phyloP scores from a whole-genome alignment of 768 basidiomycete genomes.

The Hygrocybe punicea region DNA sequence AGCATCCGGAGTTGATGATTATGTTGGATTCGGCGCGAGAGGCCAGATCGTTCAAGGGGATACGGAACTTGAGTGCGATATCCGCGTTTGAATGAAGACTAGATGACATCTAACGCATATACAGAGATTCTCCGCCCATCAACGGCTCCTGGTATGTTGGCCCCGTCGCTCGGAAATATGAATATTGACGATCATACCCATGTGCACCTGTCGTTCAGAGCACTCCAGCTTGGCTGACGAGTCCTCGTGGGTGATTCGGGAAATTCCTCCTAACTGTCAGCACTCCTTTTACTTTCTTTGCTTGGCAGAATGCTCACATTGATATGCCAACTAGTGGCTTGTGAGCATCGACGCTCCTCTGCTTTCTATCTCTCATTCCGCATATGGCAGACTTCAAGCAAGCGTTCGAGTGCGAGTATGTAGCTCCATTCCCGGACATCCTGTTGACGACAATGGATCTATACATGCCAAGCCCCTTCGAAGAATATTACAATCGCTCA shows the following conservation, averaged over 20 bases:
- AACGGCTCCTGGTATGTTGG: no score
- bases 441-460: slow-evolving; percentile 6
- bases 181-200: no score
- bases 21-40: no score
- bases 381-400: not conserved
- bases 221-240: no score
- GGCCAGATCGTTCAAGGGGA: not conserved
- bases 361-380: slow-evolving; percentile 1
- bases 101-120: not conserved
- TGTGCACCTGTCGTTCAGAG: no score
- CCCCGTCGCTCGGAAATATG: no score
- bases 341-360: no score
- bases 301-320: no score
- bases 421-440: slow-evolving; percentile 2
- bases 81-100: not conserved
- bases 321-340: no score
- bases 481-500: slow-evolving; percentile 3
- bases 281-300: no score
- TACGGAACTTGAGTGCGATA: not conserved
- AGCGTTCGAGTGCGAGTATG: slow-evolving; percentile 1
- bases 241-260: no score
- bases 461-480: not conserved
- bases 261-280: no score
- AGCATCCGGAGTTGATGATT: not conserved
- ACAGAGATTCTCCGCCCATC: not conserved